Percentiles rank a stretch among this genome's conserved stretches.
Evolutionary conservation across 2,329 filamentous ascomycete species (phyloP).

Genomic region (Malbranchea cinnamomea): DNA sequence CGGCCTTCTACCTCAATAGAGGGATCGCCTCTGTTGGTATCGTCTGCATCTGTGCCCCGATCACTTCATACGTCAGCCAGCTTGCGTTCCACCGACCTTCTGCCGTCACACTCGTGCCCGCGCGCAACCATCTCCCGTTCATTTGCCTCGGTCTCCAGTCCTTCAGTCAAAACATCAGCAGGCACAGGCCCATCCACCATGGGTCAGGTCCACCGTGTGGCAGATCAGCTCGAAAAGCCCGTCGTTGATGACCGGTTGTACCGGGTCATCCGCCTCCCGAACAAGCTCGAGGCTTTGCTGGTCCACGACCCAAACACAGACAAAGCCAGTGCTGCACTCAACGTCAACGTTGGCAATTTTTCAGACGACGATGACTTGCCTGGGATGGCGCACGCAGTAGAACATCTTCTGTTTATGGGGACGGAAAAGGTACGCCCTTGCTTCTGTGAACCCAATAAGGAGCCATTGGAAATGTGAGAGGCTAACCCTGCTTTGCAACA

Average conservation of each 20-base stretch:
- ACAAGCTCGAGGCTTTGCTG: constrained; percentile 77
- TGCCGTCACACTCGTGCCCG: constrained; percentile 1
- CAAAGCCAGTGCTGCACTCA: constrained; percentile 88
- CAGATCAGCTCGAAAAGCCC: constrained; percentile 66
- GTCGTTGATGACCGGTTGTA: constrained; percentile 76
- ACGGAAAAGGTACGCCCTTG: constrained; percentile 59
- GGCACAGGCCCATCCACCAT: constrained; percentile 10
- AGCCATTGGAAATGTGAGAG: too few relatives aligned
- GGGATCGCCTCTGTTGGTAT: not conserved
- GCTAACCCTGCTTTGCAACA: constrained; percentile 5
- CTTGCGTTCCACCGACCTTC: not conserved
- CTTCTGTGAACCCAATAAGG: too few relatives aligned
- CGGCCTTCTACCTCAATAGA: too few relatives aligned
- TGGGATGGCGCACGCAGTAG: constrained; percentile 88
- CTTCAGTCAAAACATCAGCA: not conserved
- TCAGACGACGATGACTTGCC: constrained; percentile 83
- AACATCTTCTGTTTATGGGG: constrained; percentile 96
- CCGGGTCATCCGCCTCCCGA: constrained; percentile 68
- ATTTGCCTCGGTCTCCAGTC: constrained; percentile 1
- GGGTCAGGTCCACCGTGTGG: constrained; percentile 33
- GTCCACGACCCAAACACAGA: constrained; percentile 92
- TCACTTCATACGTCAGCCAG: constrained; percentile 2
- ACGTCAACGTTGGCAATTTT: constrained; percentile 93
- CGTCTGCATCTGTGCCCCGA: not conserved
- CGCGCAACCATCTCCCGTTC: not conserved